phyloP scores from a whole-genome alignment of 352 stramenopile genomes.

The Phytopythium cucurbitacearum region DNA sequence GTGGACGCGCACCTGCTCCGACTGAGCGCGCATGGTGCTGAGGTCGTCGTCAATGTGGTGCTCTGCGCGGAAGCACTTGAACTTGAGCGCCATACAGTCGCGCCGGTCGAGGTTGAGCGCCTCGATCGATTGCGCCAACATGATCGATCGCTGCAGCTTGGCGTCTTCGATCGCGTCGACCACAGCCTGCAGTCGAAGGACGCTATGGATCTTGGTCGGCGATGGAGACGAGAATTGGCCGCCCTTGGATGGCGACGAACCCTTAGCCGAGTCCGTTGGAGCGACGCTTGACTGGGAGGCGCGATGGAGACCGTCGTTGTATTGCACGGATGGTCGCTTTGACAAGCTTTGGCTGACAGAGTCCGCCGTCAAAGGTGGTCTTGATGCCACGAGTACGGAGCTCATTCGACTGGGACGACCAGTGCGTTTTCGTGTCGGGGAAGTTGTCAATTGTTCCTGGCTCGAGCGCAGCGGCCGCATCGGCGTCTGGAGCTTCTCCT shows the following conservation, averaged over 20 bases:
- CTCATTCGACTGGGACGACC: constrained; percentile 2
- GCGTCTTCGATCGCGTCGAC: constrained; percentile 39
- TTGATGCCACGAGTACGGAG: neutral
- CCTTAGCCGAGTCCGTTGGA: constrained; percentile 4
- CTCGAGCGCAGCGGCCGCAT: constrained; percentile 21
- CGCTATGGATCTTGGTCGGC: constrained; percentile 26
- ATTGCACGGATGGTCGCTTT: neutral
- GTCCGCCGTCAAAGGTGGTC: neutral
- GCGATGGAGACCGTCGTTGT: neutral
- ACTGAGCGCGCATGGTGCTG: constrained; percentile 37
- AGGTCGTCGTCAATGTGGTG: constrained; percentile 38
- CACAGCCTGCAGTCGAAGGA: constrained; percentile 49
- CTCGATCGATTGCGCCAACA: constrained; percentile 33
- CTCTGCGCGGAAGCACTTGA: constrained; percentile 30
- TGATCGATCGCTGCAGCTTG: constrained; percentile 31
- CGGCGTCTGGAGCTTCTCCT: constrained; percentile 34
- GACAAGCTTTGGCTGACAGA: too few species aligned
- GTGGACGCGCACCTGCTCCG: constrained; percentile 35
- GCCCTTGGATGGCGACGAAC: too few species aligned
- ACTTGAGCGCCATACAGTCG: constrained; percentile 53
- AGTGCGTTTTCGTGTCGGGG: neutral
- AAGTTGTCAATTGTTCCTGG: neutral
- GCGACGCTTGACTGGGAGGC: neutral
- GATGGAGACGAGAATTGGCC: neutral
- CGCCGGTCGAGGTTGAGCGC: constrained; percentile 45